Percentiles rank a stretch among this genome's conserved stretches.
These are phyloP conservation scores for Anisodus tanguticus DNA, from an alignment of 257 asterid genomes.

Conservation along the genomic window DNA sequence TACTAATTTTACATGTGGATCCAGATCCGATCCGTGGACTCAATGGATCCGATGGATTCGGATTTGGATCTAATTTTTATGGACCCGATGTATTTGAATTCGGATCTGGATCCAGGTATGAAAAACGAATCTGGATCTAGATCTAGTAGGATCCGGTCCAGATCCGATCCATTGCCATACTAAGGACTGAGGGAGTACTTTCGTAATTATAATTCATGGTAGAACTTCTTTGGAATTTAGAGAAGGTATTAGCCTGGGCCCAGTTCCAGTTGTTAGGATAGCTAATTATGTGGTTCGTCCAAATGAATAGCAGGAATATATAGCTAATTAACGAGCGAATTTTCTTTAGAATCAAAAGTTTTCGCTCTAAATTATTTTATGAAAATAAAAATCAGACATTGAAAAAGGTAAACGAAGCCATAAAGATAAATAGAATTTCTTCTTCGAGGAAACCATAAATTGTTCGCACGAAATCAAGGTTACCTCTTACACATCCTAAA, in stretches of 20 bases:
- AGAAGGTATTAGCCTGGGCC: conserved; percentile 17
- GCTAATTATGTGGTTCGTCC: background rate
- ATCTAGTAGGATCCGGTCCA: no score
- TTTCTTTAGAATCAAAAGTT: background rate
- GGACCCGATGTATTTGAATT: no score
- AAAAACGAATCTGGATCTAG: no score
- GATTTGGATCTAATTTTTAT: no score
- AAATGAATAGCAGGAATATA: background rate
- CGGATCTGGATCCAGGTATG: no score
- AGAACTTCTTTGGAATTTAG: conserved; percentile 22
- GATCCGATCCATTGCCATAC: no score
- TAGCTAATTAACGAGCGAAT: background rate
- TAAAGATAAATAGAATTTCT: background rate
- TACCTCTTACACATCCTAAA: background rate
- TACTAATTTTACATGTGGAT: no score
- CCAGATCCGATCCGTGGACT: no score
- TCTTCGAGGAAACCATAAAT: background rate
- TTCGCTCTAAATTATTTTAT: background rate
- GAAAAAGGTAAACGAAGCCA: background rate
- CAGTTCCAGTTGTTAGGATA: conserved; percentile 4
- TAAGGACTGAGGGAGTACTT: background rate
- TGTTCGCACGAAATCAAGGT: background rate
- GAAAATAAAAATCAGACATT: background rate
- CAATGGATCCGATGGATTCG: no score
- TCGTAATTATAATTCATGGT: background rate